These are phyloP conservation scores for Microsporum ferrugineum DNA, from an alignment of 2,329 filamentous ascomycete species.

Conservation along the genomic window DNA sequence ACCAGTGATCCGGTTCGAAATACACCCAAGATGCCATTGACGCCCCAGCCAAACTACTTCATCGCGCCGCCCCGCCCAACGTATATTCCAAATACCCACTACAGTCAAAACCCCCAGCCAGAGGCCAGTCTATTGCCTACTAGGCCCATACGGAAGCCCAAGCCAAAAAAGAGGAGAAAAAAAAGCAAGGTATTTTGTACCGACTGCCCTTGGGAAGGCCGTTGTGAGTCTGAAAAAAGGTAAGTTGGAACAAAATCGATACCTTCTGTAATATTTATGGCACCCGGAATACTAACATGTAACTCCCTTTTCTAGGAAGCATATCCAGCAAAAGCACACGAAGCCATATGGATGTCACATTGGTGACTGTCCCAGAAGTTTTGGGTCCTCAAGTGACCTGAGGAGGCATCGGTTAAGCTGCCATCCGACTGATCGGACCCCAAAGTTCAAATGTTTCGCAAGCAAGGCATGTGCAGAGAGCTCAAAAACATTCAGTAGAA, in stretches of 20 bases:
- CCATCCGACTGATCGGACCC: slow-evolving; percentile 33
- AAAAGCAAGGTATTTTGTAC: background rate
- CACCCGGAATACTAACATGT: background rate
- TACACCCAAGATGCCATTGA: background rate
- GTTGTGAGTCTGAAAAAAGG: background rate
- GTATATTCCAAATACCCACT: background rate
- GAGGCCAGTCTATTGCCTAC: background rate
- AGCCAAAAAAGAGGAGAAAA: background rate
- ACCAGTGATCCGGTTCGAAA: background rate
- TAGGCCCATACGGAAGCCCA: background rate
- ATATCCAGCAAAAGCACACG: slow-evolving; percentile 34
- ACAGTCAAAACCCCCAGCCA: background rate
- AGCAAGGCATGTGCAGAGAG: slow-evolving; percentile 45
- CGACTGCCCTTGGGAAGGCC: background rate
- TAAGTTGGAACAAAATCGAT: background rate
- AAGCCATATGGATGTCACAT: background rate
- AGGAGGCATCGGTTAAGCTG: slow-evolving; percentile 48
- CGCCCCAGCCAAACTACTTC: background rate
- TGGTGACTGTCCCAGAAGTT: slow-evolving; percentile 39
- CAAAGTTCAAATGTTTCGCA: slow-evolving; percentile 48
- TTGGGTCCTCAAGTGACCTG: slow-evolving; percentile 70
- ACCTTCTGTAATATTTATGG: background rate
- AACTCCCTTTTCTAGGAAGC: slow-evolving; percentile 50
- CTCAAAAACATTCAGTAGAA: slow-evolving; percentile 63
- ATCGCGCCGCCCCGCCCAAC: background rate